A percentile compares a stretch with the other conserved stretches of the same genome.
Evolutionary conservation across 169 alveolate species (phyloP).

Genomic region (Babesia sp.): DNA sequence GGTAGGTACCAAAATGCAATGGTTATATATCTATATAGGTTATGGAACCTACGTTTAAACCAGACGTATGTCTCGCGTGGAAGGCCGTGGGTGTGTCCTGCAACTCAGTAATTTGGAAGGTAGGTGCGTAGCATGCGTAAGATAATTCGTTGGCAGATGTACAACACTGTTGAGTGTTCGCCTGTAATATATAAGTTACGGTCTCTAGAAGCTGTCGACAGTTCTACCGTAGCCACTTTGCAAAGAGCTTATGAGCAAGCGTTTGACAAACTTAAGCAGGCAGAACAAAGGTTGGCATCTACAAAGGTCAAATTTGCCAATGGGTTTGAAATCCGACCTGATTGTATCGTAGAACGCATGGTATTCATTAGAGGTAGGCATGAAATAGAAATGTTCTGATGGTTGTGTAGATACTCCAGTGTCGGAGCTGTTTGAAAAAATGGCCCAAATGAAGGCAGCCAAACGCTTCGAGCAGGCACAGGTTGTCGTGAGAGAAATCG

Average conservation of each 20-base stretch:
- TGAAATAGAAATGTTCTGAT: background rate
- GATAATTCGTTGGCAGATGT: slow-evolving; percentile 21
- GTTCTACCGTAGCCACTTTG: background rate
- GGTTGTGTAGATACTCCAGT: slow-evolving; percentile 40
- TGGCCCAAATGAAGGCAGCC: slow-evolving; percentile 34
- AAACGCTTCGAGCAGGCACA: slow-evolving; percentile 52
- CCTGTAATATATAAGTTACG: slow-evolving; percentile 52
- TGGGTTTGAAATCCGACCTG: slow-evolving; percentile 11
- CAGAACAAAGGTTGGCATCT: slow-evolving; percentile 1
- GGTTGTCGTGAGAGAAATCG: slow-evolving; percentile 54
- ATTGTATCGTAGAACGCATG: slow-evolving; percentile 52
- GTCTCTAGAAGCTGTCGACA: slow-evolving; percentile 3
- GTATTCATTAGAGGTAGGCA: slow-evolving; percentile 39
- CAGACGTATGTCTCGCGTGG: slow-evolving; percentile 60
- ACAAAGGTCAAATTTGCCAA: slow-evolving; percentile 35
- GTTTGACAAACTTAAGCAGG: background rate
- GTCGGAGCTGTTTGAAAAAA: slow-evolving; percentile 49
- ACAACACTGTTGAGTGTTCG: slow-evolving; percentile 45
- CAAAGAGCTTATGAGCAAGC: slow-evolving; percentile 6
- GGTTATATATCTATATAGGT: slow-evolving; percentile 4
- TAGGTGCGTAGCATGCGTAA: background rate
- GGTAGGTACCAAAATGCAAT: slow-evolving; percentile 11
- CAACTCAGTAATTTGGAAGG: slow-evolving; percentile 59
- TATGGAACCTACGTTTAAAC: slow-evolving; percentile 53
- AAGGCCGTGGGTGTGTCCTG: slow-evolving; percentile 58